Conservation (phyloP, 2,329 filamentous ascomycete species). For the Neonectria hederae region DNA sequence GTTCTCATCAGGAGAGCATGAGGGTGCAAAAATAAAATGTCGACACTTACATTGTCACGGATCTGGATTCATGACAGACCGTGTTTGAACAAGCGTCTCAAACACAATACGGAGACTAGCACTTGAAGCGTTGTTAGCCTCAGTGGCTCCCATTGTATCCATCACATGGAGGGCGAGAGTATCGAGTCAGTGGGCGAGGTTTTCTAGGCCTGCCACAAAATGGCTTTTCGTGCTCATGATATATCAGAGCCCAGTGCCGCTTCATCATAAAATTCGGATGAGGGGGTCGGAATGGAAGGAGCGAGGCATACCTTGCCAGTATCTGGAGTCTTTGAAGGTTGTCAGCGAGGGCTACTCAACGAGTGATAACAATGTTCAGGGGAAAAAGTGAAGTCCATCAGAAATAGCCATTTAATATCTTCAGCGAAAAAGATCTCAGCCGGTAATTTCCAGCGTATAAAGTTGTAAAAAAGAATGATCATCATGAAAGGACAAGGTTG, state of each 20-base stretch:
- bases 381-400: constrained; percentile 62
- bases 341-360: constrained; percentile 46
- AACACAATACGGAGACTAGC: too few relatives aligned
- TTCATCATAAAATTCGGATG: constrained; percentile 73
- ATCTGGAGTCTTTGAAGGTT: constrained; percentile 26
- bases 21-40: constrained; percentile 23
- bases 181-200: constrained; percentile 92
- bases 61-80: not conserved
- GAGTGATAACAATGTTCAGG: constrained; percentile 19
- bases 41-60: constrained; percentile 28
- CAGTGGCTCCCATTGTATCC: constrained; percentile 17
- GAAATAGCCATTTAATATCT: constrained; percentile 88
- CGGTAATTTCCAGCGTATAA: constrained; percentile 94
- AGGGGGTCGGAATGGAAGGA: constrained; percentile 25
- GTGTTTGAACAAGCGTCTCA: not conserved
- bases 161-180: constrained; percentile 24
- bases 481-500: constrained; percentile 50
- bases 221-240: constrained; percentile 87
- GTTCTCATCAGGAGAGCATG: constrained; percentile 54
- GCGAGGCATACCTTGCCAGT: constrained; percentile 48
- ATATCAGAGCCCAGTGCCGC: constrained; percentile 96
- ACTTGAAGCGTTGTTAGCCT: constrained; percentile 37
- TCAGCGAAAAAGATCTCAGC: constrained; percentile 79
- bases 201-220: constrained; percentile 99
- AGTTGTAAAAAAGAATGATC: constrained; percentile 71